phyloP scores from a whole-genome alignment of 352 stramenopile species.

The Phytophthora fragariae region DNA sequence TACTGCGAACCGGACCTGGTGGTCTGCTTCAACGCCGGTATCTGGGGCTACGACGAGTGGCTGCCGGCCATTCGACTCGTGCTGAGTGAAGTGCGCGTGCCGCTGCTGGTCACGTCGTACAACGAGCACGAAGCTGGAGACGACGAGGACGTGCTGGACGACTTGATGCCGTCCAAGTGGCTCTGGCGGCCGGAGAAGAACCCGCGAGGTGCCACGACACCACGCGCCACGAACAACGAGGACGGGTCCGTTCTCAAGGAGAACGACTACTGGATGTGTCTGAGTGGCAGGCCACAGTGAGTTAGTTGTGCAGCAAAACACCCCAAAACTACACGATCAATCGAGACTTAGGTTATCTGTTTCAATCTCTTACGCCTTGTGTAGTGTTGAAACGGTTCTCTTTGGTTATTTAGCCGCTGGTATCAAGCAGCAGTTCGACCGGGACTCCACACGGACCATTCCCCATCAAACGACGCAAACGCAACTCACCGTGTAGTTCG shows the following conservation, averaged over 20 bases:
- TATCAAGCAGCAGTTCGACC: constrained; percentile 54
- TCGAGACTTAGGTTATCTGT: not conserved
- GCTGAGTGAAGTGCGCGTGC: constrained; percentile 58
- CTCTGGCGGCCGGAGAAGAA: constrained; percentile 84
- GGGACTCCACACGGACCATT: constrained; percentile 48
- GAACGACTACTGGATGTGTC: constrained; percentile 88
- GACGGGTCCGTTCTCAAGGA: constrained; percentile 69
- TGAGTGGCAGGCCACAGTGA: constrained; percentile 41
- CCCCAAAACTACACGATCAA: constrained; percentile 17
- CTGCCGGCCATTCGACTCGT: constrained; percentile 74
- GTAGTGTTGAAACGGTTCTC: not conserved
- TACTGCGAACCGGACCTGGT: constrained; percentile 67
- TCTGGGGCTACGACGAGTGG: constrained; percentile 92
- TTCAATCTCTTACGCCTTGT: constrained; percentile 16
- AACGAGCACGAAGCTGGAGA: constrained; percentile 84
- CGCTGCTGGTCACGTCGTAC: constrained; percentile 86
- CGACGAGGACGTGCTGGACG: constrained; percentile 80
- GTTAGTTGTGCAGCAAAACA: not conserved
- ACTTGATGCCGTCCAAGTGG: constrained; percentile 58
- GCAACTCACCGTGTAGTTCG: constrained; percentile 62
- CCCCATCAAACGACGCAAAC: constrained; percentile 67
- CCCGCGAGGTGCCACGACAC: constrained; percentile 46
- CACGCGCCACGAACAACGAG: constrained; percentile 65
- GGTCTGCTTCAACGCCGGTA: constrained; percentile 87
- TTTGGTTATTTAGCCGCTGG: constrained; percentile 15